Base-by-base conservation (phyloP, 169 alveolate genomes). In the Perkinsus marinus region DNA sequence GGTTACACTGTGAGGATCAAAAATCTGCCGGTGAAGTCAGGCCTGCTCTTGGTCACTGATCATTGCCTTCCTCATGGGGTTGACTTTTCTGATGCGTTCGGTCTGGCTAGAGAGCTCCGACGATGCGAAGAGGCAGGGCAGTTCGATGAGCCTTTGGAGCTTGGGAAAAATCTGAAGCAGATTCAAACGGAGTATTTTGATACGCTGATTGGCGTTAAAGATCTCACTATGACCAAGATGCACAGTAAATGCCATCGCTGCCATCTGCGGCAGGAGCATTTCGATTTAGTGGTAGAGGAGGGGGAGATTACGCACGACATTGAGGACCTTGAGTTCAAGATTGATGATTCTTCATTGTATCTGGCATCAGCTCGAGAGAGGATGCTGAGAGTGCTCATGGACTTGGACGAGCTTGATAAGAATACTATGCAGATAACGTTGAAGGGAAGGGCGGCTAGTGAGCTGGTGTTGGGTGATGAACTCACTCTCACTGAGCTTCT, bases 391-490 rank as follows among this genome's bases (percentile, higher is more conserved):
- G 97, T 96, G 69, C 91, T 96, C 26, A 94, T 94, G 93, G 97
- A 96, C 90, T 93, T 95, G 69, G 96, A 94, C 39, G 96, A 96
- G 90, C 94, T 96, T 89, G 97, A 96, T 89, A 94, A 93, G 91
- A 90, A 95, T 39, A 93, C 94, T n/a, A 95, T 93, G 90, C 96
- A 96, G 79, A 57, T 57, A 39, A 96, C 98, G n/a, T 91, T 95
- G 41, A 96, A 96, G 93, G 98, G 98, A 9, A 94, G 97, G 91
- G 95, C 96, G 91, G 98, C 98, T 39, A 94, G 97, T 41, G 95
- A 95, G 93, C 92, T 96, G 90, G 95, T 97, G 10, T 90, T 97
- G 89, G 95, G 96, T n/a, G 98, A 96, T 91, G 98, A 96, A 93
- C 94, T 96, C 68, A 96, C 98, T 30, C 95, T 96, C 39, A 95